Evolutionary conservation across 305 asterid species (phyloP), one percentile per base, ranked within the genome.

Genomic region (Salvia sclarea): DNA sequence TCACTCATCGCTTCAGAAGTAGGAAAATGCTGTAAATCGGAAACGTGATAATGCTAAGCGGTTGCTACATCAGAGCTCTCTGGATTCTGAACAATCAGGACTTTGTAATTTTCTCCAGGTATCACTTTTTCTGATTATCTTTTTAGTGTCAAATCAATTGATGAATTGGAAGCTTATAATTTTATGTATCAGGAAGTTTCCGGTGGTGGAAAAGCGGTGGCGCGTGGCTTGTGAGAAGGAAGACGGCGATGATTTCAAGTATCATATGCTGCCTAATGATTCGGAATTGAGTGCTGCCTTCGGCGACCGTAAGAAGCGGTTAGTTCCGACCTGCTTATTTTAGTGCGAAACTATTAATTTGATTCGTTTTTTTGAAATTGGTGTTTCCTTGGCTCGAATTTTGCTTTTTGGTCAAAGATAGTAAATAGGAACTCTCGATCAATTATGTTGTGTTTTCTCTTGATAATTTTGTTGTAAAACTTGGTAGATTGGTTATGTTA

Each of bases 201-300:
- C 96, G 69, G 96, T 89, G 82, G 98, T 88, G 69, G 98, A 93
- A 84, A 87, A 78, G 84, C 86, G 95, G 81, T 93, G 98, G 96
- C 85, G 94, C 58, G 81, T 56, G 64, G 80, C 89, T 20, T 87
- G 90, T 71, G 80, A 76, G 76, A 86, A 72, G 68, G 87, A 83
- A 55, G 64, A 28, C 8, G 85, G 50, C 67, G 86, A 75, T 45
- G 72, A 75, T 58, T 68, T 77, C 50, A 77, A 76, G 52, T 75
- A 75, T 68, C 67, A 38, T 11, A 25, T 61, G 50, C 71, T 72
- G 75, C 90, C 96, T 17, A 70, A 66, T 41, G 96, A 91, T 71
- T 82, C 96, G 14, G 95, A 85, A 74, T 37, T 93, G 4, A 84
- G 91, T 70, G 86, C 86, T 48, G 87, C 98, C 38, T 86, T 90